Base-by-base conservation (phyloP, 768 basidiomycete species). In the Daedalea quercina region DNA sequence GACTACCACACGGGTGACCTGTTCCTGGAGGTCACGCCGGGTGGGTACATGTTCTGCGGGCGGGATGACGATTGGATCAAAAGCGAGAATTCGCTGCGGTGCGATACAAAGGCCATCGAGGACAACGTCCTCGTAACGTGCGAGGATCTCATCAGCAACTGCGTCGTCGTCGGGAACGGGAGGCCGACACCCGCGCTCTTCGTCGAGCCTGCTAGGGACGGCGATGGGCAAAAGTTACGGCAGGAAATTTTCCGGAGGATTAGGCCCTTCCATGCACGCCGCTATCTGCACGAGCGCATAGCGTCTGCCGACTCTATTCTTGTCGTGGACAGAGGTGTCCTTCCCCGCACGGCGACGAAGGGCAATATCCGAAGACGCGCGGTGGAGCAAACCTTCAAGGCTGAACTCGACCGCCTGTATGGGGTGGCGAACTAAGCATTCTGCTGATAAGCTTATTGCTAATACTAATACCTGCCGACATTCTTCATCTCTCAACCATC, bases 1-100 rank as follows among this genome's bases (percentile, higher is more conserved):
- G 70, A 86, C 62, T 88, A 85, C 69, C 87, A 88, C 65, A 89
- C 87, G 12, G 87, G 88, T 2, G 87, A 90, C 65, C 71, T 90
- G 25, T 90, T 90, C 73, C 76, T 81, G 59, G 80, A 87, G 63
- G 70, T 76, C 20, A 56, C 70, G 1, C 74, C 79, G 3, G 84
- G 84, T 0, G 71, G 69, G 57, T 90, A 83, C 62, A 65, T 80
- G 26, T 87, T 79, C 58, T 78, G 83, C 41, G 88, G 87, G 19
- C 79, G 88, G 40, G 80, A 87, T 54, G 87, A 90, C 57, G 87
- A 90, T 67, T 89, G 87, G 88, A 89, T 90, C 66, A 90, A 90
- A 70, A 84, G 81, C 28, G 85, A 87, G 62, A 86, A 79, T 64
- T 84, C 86, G 61, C 69, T 89, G 55, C 78, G 87, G 50, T 89